Evolutionary conservation across 2,329 filamentous ascomycete genomes (phyloP).

Genomic region (Penicillium aurantiogriseum): DNA sequence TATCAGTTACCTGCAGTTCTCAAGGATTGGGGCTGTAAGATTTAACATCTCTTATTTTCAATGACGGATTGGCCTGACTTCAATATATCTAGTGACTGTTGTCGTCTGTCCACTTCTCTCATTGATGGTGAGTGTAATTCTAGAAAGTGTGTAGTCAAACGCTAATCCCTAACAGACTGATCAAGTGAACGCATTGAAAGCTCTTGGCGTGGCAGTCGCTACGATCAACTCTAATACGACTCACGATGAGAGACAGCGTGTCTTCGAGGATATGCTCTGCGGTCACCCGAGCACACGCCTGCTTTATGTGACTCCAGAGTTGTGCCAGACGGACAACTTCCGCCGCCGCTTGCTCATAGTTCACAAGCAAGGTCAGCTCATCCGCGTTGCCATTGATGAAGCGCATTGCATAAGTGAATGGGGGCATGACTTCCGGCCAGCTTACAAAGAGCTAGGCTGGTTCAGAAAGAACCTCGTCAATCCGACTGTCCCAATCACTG

Average conservation of each 20-base stretch:
- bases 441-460: slow-evolving; percentile 83
- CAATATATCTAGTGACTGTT: slow-evolving; percentile 65
- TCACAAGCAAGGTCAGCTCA: slow-evolving; percentile 78
- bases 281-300: slow-evolving; percentile 81
- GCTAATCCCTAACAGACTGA: slow-evolving; percentile 63
- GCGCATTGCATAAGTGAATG: slow-evolving; percentile 97
- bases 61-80: slow-evolving; percentile 10
- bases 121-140: slow-evolving; percentile 67
- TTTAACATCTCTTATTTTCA: not conserved
- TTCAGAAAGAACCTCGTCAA: slow-evolving; percentile 67
- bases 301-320: slow-evolving; percentile 90
- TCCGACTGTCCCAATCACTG: slow-evolving; percentile 85
- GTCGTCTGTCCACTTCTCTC: slow-evolving; percentile 87
- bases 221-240: slow-evolving; percentile 84
- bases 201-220: slow-evolving; percentile 73
- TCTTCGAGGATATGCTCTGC: slow-evolving; percentile 78
- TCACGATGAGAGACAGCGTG: slow-evolving; percentile 60
- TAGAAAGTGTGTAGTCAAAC: not conserved
- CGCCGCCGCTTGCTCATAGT: slow-evolving; percentile 71
- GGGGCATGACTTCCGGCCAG: slow-evolving; percentile 95
- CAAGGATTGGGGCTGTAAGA: slow-evolving; percentile 71
- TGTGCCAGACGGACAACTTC: slow-evolving; percentile 75
- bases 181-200: slow-evolving; percentile 77
- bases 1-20: slow-evolving; percentile 90
- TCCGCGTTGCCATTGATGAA: slow-evolving; percentile 85